Conservation (phyloP, 2,329 filamentous ascomycete genomes). For the Colletotrichum chlorophyti region DNA sequence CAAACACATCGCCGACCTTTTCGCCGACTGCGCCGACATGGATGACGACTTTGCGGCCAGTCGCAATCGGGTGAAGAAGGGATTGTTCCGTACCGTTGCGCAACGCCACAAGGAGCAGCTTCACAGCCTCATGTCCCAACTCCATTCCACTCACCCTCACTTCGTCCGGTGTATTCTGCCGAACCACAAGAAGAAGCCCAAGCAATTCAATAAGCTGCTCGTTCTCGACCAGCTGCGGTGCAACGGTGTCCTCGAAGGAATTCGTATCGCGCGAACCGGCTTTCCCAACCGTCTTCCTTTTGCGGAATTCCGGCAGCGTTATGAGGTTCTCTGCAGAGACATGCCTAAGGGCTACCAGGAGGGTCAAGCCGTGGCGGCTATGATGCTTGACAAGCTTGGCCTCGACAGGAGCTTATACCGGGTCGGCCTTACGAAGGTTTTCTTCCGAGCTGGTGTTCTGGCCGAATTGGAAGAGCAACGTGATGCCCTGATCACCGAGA, state of each 20-base stretch:
- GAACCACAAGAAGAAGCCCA: conserved; percentile 96
- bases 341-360: conserved; percentile 93
- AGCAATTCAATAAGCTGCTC: conserved; percentile 89
- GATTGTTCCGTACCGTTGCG: conserved; percentile 93
- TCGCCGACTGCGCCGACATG: conserved; percentile 83
- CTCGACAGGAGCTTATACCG: conserved; percentile 88
- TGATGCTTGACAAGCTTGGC: conserved; percentile 89
- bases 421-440: conserved; percentile 95
- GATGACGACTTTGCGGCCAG: conserved; percentile 75
- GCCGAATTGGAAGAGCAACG: conserved; percentile 96
- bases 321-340: conserved; percentile 88
- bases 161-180: conserved; percentile 98
- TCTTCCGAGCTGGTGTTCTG: conserved; percentile 94
- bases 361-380: conserved; percentile 81
- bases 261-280: conserved; percentile 93
- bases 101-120: conserved; percentile 98
- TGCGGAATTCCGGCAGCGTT: conserved; percentile 91
- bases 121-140: conserved; percentile 92
- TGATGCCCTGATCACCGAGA: conserved; percentile 89
- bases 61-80: conserved; percentile 90
- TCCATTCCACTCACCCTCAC: conserved; percentile 96
- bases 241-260: conserved; percentile 98
- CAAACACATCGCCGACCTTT: conserved; percentile 82
- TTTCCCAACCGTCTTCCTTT: conserved; percentile 95
- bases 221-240: conserved; percentile 97